Evolutionary conservation across 768 basidiomycete species (phyloP).

Genomic region (Boletus coccyginus): DNA sequence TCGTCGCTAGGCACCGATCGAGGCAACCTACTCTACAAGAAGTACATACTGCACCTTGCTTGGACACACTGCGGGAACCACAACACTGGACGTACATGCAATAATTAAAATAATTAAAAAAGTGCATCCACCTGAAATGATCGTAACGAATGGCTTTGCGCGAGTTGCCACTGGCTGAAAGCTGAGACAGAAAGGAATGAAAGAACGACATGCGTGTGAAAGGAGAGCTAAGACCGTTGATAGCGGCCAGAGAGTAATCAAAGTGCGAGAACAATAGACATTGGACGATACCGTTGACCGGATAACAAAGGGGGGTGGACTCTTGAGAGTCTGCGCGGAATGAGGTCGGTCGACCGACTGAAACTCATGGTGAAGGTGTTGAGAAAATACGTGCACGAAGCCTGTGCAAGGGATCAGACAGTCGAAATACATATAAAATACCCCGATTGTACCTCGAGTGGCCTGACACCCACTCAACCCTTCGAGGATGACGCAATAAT

Average conservation of each 20-base stretch:
- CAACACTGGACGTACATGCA: constrained; percentile 16
- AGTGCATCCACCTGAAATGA: constrained; percentile 16
- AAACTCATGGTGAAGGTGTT: background rate
- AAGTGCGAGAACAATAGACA: constrained; percentile 5
- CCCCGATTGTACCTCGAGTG: background rate
- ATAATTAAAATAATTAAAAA: constrained; percentile 10
- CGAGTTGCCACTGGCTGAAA: background rate
- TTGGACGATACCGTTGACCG: background rate
- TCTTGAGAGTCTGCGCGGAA: constrained; percentile 3
- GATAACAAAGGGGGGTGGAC: background rate
- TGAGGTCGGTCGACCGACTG: background rate
- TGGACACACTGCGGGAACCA: constrained; percentile 3
- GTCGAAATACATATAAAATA: too few species aligned
- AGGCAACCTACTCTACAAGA: constrained; percentile 17
- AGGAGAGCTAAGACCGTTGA: constrained; percentile 2
- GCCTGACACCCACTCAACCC: constrained; percentile 12
- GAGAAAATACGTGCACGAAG: background rate
- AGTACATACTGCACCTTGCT: constrained; percentile 14
- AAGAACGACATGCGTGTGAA: constrained; percentile 5
- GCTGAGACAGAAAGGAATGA: background rate
- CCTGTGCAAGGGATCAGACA: constrained; percentile 6
- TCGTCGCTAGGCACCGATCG: background rate
- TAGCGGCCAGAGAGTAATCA: constrained; percentile 2
- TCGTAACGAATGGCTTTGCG: constrained; percentile 12
- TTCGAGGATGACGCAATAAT: constrained; percentile 27